These are phyloP conservation scores for Intubia oerlemansii DNA, from an alignment of 2,329 filamentous ascomycete genomes.

Conservation along the genomic window DNA sequence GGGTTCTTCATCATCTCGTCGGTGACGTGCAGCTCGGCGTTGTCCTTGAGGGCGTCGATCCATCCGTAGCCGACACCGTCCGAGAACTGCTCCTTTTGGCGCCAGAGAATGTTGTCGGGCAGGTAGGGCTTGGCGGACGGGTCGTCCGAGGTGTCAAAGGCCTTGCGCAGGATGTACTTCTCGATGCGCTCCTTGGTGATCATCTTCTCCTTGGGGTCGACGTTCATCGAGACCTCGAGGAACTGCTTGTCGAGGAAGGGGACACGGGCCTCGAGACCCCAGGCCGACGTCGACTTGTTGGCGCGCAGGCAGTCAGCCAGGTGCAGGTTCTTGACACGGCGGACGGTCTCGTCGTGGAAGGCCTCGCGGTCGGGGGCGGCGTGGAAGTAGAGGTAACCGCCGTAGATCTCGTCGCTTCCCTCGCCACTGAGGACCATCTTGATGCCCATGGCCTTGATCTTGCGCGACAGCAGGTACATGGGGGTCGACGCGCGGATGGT, in stretches of 20 bases:
- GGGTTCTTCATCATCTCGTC: conserved; percentile 99
- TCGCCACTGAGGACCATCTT: conserved; percentile 99
- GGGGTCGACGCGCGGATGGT: conserved; percentile 96
- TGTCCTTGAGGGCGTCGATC: conserved; percentile 95
- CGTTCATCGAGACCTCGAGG: conserved; percentile 78
- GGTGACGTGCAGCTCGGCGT: conserved; percentile 69
- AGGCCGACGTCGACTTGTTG: conserved; percentile 97
- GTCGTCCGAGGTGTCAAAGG: conserved; percentile 83
- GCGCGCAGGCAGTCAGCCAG: conserved; percentile 89
- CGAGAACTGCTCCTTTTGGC: conserved; percentile 98
- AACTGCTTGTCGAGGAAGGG: conserved; percentile 97
- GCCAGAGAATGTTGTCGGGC: conserved; percentile 89
- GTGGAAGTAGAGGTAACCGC: conserved; percentile 97
- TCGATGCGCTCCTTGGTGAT: conserved; percentile 78
- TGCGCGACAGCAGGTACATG: conserved; percentile 93
- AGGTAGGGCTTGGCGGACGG: conserved; percentile 67
- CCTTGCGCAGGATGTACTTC: conserved; percentile 96
- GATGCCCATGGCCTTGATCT: conserved; percentile 98
- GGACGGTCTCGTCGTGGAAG: conserved; percentile 92
- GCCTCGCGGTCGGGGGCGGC: conserved; percentile 72
- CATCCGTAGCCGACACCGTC: conserved; percentile 97
- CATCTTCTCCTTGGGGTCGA: conserved; percentile 90
- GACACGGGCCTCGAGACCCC: conserved; percentile 93
- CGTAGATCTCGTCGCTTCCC: conserved; percentile 95
- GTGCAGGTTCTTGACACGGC: conserved; percentile 90